Evolutionary conservation across 2,329 filamentous ascomycete genomes (phyloP), one percentile per base, ranked within the genome.

Genomic region (Arthrobotrys musiformis): DNA sequence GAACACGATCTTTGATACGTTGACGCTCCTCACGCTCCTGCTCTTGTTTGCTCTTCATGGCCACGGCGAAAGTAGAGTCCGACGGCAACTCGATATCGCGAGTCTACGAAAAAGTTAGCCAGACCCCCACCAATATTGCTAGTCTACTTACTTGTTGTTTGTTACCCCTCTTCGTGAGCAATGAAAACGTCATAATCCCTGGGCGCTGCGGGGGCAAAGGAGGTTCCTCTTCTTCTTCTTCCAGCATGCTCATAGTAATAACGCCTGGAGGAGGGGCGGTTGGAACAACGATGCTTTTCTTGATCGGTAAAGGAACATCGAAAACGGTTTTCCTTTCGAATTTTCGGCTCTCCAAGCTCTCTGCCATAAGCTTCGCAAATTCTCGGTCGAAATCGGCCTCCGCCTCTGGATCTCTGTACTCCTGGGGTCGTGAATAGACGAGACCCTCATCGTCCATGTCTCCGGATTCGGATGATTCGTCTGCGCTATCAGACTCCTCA

Each of bases 321-420:
- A 99, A 97, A 62, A 95, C 88, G 28, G 92, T 90, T 84, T 97
- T 97, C 78, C 95, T 92, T 82, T 99, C 95, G 80, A 97, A 97
- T 81, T 97, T 97, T 81, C 95, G 90, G 3, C 94, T 96, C 80
- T 99, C 95, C 81, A 97, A 86, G 85, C 94, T 97, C 84, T 99
- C 95, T 61, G 94, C 89, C 94, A 99, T 98, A 89, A 99, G 92
- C 84, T 97, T 97, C 40, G 95, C 94, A 83, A 97, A 95, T 84
- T 98, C 95, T 81, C 94, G 92, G 82, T 99, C 96, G 82, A 99
- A 99, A 46, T 99, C 95, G 5, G 94, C 95, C 82, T 99, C 95
- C 44, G 91, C 93, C 84, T 97, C 94, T 0, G 94, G 94, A 80
- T 99, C 94, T 70, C 94, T 88, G 81, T 94, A 89, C 82, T 97